phyloP scores from a whole-genome alignment of 305 asterid species.

The Rubia tinctorum region DNA sequence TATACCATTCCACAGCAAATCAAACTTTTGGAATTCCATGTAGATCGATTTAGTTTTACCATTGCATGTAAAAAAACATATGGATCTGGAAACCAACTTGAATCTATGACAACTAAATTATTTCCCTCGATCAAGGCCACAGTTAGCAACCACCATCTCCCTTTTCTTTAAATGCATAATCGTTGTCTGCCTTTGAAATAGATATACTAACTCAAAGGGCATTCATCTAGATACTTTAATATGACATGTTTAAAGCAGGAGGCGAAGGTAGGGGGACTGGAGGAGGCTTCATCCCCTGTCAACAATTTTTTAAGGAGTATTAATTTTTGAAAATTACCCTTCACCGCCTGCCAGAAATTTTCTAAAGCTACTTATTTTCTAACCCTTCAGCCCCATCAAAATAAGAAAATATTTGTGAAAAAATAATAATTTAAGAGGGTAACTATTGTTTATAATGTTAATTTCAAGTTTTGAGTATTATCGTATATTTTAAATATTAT shows the following conservation, averaged over 20 bases:
- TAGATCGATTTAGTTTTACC: constrained; percentile 89
- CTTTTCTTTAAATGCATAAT: constrained; percentile 91
- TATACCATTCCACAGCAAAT: constrained; percentile 87
- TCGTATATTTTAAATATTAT: too few relatives aligned
- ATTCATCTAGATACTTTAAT: neutral
- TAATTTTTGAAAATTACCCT: too few relatives aligned
- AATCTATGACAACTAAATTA: constrained; percentile 75
- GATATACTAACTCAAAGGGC: constrained; percentile 6
- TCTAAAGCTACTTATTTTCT: too few relatives aligned
- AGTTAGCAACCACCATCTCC: constrained; percentile 98
- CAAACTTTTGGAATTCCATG: constrained; percentile 83
- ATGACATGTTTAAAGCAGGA: neutral
- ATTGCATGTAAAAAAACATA: constrained; percentile 93
- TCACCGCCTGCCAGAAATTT: too few relatives aligned
- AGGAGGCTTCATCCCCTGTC: too few relatives aligned
- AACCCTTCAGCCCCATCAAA: too few relatives aligned
- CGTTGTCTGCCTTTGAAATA: constrained; percentile 51
- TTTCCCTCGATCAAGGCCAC: constrained; percentile 92
- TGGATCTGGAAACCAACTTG: constrained; percentile 91
- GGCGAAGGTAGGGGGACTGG: too few relatives aligned
- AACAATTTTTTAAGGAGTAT: too few relatives aligned
- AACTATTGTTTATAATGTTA: too few relatives aligned
- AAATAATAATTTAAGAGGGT: too few relatives aligned
- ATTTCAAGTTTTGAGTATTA: too few relatives aligned
- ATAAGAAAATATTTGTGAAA: too few relatives aligned